These are phyloP conservation scores for Sarocladium oryzae DNA, from an alignment of 2,329 filamentous ascomycete species.

Conservation along the genomic window DNA sequence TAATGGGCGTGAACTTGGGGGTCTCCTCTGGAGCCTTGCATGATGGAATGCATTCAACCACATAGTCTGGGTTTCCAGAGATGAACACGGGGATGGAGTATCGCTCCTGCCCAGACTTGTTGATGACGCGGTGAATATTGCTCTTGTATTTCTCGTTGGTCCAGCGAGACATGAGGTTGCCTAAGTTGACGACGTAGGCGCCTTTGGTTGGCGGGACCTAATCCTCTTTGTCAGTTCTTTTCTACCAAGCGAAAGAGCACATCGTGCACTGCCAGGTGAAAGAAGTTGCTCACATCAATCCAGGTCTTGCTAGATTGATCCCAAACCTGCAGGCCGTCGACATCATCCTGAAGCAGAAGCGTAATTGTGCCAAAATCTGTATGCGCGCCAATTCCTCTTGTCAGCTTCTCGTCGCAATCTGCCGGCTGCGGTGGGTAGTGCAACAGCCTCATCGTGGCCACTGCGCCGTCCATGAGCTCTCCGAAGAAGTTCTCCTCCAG, in stretches of 20 bases:
- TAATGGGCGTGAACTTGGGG: conserved; percentile 25
- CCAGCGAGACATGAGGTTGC: conserved; percentile 43
- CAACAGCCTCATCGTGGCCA: conserved; percentile 38
- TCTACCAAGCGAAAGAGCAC: too few species aligned
- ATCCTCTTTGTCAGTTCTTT: not conserved
- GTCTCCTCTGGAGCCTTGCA: conserved; percentile 18
- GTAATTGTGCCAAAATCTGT: conserved; percentile 53
- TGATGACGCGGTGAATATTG: conserved; percentile 50
- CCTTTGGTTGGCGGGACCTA: conserved; percentile 35
- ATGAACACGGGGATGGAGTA: conserved; percentile 54
- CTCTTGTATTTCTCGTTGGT: conserved; percentile 47
- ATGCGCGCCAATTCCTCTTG: conserved; percentile 39
- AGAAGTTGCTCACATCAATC: conserved; percentile 25
- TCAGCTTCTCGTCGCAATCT: conserved; percentile 25
- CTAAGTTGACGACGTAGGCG: conserved; percentile 46
- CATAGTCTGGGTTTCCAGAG: conserved; percentile 42
- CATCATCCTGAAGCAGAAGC: conserved; percentile 44
- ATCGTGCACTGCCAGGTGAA: too few species aligned
- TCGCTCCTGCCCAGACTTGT: conserved; percentile 40
- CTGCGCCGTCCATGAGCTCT: conserved; percentile 35
- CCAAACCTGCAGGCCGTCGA: conserved; percentile 45
- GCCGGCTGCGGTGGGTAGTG: conserved; percentile 40
- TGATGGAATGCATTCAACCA: conserved; percentile 26
- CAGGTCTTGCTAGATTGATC: conserved; percentile 36
- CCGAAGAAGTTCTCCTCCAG: conserved; percentile 34